Evolutionary conservation across 2,329 filamentous ascomycete species (phyloP), one percentile per base, ranked within the genome.

Genomic region (Ascocoryne sarcoides): DNA sequence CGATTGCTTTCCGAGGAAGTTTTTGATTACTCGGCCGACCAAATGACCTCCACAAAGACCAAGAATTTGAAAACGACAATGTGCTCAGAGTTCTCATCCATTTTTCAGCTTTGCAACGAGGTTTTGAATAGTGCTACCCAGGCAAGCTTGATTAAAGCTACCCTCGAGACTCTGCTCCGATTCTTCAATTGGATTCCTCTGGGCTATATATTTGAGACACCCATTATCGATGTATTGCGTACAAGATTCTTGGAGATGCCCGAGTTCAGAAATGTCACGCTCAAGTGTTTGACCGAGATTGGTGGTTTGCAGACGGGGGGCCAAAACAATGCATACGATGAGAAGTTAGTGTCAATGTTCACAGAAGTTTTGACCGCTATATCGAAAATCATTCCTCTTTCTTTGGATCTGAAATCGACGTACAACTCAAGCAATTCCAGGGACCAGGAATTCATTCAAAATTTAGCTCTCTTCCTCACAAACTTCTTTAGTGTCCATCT

Each of bases 151-250:
- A 81, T 98, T 66, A 94, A 92, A 68, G 87, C 90, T n/a, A 98
- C 92, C 0, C 75, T 98, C 39, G 89, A 96, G 67, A 98, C 92
- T 1, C 71, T 98, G 26, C 75, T 98, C 39, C 85, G 89, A 44
- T 98, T 98, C 65, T 84, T 95, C 62, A 96, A 96, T 71, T 98
- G 92, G 92, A 98, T 98, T 42, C 92, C 92, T 0, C 70, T 98
- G 29, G 92, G 93, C 42, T 98, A 95, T 66, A 96, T 98, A 54
- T 98, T 98, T 65, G 92, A 98, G 71, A 98, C 90, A 0, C 81
- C 85, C 26, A 80, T 98, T 50, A 96, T 98, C 63, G 88, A 95
- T 58, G 96, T 90, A 0, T 70, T 98, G 46, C 81, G 92, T 51
- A 93, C 83, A 43, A 80, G 92, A 39, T 98, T 98, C 65, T 73